Base-by-base conservation (phyloP, 495 filamentous ascomycete genomes). In the Penicillium samsonianum region DNA sequence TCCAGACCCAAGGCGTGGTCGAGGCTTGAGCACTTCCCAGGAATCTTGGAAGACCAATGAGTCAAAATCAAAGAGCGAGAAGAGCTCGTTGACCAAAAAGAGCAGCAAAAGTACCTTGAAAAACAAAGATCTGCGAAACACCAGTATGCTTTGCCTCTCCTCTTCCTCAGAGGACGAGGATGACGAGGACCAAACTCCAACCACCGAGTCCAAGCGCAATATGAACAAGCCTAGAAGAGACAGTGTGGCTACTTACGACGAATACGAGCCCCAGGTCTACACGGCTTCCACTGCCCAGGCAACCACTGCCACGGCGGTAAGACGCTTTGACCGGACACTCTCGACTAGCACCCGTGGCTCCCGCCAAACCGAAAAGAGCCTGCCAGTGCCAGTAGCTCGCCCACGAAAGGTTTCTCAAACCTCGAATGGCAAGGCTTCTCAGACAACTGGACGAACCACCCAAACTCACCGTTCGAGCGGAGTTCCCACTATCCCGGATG, bases 141-240 rank as follows among this genome's bases (percentile, higher is more conserved):
- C 75, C 9, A 85, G 82, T 60, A 74, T 84, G 11, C 74, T 85
- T 6, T 82, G 76, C 30, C 73, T 84, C 5, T 47, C 53, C 16
- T 85, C 82, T 2, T 85, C 81, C 16, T 85, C 82, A 0, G 81
- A 82, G 43, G 78, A 81, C 50, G 82, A 84, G 60, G 70, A 70
- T 19, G 67, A 73, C 1, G 77, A 82, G 4, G 68, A 73, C 1
- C 60, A 68, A 12, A 61, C 62, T 8, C 50, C 64, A 1, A 42
- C 57, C 5, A 58, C 50, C 9, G 53, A 59, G 41, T 54, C 52
- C 7, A 45, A 52, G 25, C 57, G 19, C 31, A 59, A 33, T 19
- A 26, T 19, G 16, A 51, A 47, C 20, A 68, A 67, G 40, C 49
- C 48, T 38, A 61, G 74, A 53, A 61, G 75, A 53, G 73, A 73